Conservation (phyloP, 2,329 filamentous ascomycete genomes). For the Neopestalotiopsis sp. region DNA sequence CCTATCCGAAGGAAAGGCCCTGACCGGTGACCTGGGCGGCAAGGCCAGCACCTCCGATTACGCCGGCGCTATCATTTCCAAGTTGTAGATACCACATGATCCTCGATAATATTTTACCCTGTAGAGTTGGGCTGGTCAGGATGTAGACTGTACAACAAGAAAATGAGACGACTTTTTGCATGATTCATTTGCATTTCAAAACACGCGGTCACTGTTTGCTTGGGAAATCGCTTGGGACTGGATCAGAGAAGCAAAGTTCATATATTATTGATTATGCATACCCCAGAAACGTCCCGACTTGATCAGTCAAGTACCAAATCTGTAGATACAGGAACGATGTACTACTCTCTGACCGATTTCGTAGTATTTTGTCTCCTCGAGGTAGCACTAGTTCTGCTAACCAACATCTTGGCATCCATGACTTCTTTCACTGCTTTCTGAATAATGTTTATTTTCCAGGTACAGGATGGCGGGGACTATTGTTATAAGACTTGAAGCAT, state of each 20-base stretch:
- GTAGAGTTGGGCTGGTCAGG: conserved; percentile 25
- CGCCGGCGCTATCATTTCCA: conserved; percentile 84
- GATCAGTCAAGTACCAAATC: neutral
- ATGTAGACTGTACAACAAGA: conserved; percentile 35
- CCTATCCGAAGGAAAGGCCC: conserved; percentile 91
- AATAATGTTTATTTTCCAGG: no score
- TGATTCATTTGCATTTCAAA: conserved; percentile 18
- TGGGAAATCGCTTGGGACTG: neutral
- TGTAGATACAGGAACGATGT: neutral
- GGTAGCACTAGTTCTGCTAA: no score
- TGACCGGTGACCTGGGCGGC: conserved; percentile 95
- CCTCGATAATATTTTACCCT: conserved; percentile 28
- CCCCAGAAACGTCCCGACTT: neutral
- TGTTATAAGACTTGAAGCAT: no score
- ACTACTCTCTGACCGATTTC: no score
- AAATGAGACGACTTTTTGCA: conserved; percentile 28
- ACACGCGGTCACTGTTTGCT: neutral
- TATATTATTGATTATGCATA: neutral
- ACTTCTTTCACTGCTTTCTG: no score
- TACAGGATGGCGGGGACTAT: no score
- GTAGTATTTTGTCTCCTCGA: no score
- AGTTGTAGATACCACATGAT: conserved; percentile 51
- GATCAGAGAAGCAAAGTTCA: neutral
- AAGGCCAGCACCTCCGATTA: conserved; percentile 97
- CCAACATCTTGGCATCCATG: no score